phyloP scores from a whole-genome alignment of 2,329 filamentous ascomycete species.

The Phialophora chinensis region DNA sequence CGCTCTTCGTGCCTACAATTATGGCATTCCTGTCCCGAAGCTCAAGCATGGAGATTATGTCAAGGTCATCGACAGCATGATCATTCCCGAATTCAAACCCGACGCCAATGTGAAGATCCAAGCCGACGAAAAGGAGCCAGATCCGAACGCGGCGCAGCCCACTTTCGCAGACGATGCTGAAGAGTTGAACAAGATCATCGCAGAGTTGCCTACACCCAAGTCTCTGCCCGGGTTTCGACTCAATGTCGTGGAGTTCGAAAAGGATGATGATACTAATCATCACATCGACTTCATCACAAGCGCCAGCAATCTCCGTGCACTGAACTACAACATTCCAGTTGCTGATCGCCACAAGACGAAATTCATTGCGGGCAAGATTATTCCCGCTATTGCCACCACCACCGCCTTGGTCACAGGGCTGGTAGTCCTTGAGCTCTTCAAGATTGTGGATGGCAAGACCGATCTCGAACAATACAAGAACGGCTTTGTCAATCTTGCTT shows the following conservation, averaged over 20 bases:
- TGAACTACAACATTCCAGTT: slow-evolving; percentile 95
- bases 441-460: slow-evolving; percentile 94
- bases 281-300: slow-evolving; percentile 99
- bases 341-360: slow-evolving; percentile 98
- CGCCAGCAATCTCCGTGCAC: slow-evolving; percentile 91
- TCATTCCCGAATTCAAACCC: slow-evolving; percentile 92
- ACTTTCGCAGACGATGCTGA: slow-evolving; percentile 70
- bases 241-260: slow-evolving; percentile 93
- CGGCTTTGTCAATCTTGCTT: slow-evolving; percentile 92
- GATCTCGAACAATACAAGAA: slow-evolving; percentile 99
- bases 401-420: slow-evolving; percentile 94
- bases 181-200: slow-evolving; percentile 75
- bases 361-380: slow-evolving; percentile 99
- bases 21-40: slow-evolving; percentile 86
- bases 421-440: slow-evolving; percentile 91
- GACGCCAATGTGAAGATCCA: slow-evolving; percentile 94
- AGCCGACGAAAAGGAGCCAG: slow-evolving; percentile 91
- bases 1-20: slow-evolving; percentile 96
- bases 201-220: slow-evolving; percentile 77
- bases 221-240: slow-evolving; percentile 86
- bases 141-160: slow-evolving; percentile 73
- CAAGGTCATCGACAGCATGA: slow-evolving; percentile 86
- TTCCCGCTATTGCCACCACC: slow-evolving; percentile 96
- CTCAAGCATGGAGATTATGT: slow-evolving; percentile 73
- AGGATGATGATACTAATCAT: slow-evolving; percentile 96